Base-by-base conservation (phyloP, 257 asterid species). In the Solanum chmielewskii region DNA sequence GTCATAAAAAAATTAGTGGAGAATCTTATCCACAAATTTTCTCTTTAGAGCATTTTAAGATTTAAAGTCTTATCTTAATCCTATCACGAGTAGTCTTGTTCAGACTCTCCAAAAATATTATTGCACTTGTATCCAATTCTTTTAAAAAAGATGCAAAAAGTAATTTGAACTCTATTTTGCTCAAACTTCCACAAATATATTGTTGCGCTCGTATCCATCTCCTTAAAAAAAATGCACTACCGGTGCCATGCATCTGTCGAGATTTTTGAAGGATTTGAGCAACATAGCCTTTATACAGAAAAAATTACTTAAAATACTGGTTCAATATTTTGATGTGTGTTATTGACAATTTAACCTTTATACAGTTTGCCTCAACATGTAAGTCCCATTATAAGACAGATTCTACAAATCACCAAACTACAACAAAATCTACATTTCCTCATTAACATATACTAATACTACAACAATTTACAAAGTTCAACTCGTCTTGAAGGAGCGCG, bases 401-500 rank as follows among this genome's bases (percentile, higher is more conserved):
- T 18, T 4, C 20, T 47, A 47, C 9, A 78, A 27, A 45, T 78
- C 20, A 78, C 84, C 41, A 49, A 80, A 47, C 18, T 80, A 47
- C 85, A 44, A 16, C 41, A 78, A 42, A 42, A 8, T 25, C 41
- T 44, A 44, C 64, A 44, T 37, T 27, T 25, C 3, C 84, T 78
- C 83, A 44, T 25, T 18, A 47, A 1, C 44, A 47, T 11, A 81
- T 3, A 75, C 20, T 39, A 15, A 29, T 49, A 81, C 45, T 81
- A 81, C 70, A 23, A 13, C 60, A 81, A 49, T 81, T 81, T 81
- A 81, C 85, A 81, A 81, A 81, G 69, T 81, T 49, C 85, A 81
- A 49, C 85, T 81, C 44, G 12, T 31, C 69, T 42, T 31, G 45
- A 20, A 80, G 85, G 84, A 47, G 42, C 1, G 12, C 1, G 12